Percentiles rank a stretch among this genome's conserved stretches.
Conservation (phyloP, 768 basidiomycete genomes). For the Strobilomyces confusus region DNA sequence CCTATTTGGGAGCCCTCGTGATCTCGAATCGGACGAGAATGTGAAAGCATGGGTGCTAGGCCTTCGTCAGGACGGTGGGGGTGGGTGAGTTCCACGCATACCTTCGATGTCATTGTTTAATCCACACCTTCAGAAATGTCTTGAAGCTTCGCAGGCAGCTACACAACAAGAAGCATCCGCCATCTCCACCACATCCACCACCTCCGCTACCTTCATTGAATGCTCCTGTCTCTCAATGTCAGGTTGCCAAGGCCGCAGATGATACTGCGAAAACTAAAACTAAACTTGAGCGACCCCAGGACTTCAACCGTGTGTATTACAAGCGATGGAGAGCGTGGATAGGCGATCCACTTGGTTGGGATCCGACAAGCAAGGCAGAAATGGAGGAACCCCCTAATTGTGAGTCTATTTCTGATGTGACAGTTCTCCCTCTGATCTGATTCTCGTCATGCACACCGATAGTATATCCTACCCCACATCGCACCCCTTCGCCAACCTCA, state of each 20-base stretch:
- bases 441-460: neutral
- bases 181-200: constrained; percentile 6
- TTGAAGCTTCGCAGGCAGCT: constrained; percentile 43
- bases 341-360: constrained; percentile 13
- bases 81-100: constrained; percentile 45
- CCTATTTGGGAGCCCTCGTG: constrained; percentile 48
- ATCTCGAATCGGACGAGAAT: constrained; percentile 38
- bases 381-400: constrained; percentile 5
- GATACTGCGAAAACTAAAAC: constrained; percentile 7
- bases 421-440: neutral
- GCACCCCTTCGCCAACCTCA: constrained; percentile 9
- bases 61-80: constrained; percentile 53
- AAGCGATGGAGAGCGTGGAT: constrained; percentile 29
- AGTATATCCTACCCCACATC: neutral
- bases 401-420: constrained; percentile 5
- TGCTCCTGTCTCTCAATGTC: constrained; percentile 1
- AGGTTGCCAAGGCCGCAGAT: neutral
- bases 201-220: neutral
- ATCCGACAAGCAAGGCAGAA: constrained; percentile 9
- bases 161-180: constrained; percentile 6
- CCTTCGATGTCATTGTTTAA: constrained; percentile 1
- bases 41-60: constrained; percentile 53
- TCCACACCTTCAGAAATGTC: constrained; percentile 35
- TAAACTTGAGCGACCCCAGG: constrained; percentile 4
- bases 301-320: constrained; percentile 13